phyloP scores from a whole-genome alignment of 805 yeast species.

The Saturnispora mendoncae region DNA sequence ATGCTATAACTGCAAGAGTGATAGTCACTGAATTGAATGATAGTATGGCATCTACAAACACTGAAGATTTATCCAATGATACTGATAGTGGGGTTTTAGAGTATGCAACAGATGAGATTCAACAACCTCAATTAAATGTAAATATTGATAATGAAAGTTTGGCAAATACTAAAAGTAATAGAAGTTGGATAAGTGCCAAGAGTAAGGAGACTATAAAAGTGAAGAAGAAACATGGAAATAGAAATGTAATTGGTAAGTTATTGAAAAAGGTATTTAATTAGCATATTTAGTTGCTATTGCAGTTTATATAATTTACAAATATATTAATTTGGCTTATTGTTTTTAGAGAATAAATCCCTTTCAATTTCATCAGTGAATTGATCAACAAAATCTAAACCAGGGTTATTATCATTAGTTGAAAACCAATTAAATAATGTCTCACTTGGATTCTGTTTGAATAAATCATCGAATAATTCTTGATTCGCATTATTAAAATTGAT shows the following conservation, averaged over 20 bases:
- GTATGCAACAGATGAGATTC: background rate
- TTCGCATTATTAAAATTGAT: slow-evolving; percentile 16
- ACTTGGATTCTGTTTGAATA: slow-evolving; percentile 27
- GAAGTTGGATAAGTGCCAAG: background rate
- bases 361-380: slow-evolving; percentile 79
- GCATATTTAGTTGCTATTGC: too few species aligned
- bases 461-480: slow-evolving; percentile 28
- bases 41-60: background rate
- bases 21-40: slow-evolving; percentile 3
- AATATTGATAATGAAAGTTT: too few species aligned
- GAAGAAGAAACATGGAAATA: background rate
- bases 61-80: too few species aligned
- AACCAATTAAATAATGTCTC: slow-evolving; percentile 43
- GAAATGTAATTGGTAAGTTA: background rate
- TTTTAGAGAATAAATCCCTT: slow-evolving; percentile 38
- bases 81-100: background rate
- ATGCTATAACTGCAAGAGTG: background rate
- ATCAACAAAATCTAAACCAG: slow-evolving; percentile 55
- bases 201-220: background rate
- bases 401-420: slow-evolving; percentile 33
- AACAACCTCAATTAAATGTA: too few species aligned
- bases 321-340: background rate
- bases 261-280: slow-evolving; percentile 7
- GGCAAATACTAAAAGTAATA: slow-evolving; percentile 1
- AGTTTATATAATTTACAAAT: too few species aligned